A percentile compares a stretch with the other conserved stretches of the same genome.
Evolutionary conservation across 371 early-diverging fungal species (phyloP).

Genomic region (Rhizopus microsporus): DNA sequence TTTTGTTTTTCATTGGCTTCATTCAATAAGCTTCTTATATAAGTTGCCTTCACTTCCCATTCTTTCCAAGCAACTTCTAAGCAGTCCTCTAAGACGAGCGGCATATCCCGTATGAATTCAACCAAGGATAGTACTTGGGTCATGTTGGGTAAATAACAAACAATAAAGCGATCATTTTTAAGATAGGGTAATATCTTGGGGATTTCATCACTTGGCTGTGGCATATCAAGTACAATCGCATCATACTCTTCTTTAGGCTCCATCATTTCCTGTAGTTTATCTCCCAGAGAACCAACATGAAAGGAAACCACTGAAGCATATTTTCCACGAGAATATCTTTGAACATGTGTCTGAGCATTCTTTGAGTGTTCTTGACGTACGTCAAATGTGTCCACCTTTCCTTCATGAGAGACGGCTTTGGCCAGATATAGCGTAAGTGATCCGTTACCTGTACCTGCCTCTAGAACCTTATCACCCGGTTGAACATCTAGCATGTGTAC

Average conservation of each 20-base stretch:
- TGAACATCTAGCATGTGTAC: slow-evolving; percentile 63
- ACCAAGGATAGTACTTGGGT: slow-evolving; percentile 70
- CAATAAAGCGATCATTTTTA: slow-evolving; percentile 65
- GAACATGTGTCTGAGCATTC: slow-evolving; percentile 59
- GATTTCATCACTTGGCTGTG: slow-evolving; percentile 59
- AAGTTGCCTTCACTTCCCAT: slow-evolving; percentile 69
- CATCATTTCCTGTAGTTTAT: slow-evolving; percentile 19
- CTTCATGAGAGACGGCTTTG: slow-evolving; percentile 53
- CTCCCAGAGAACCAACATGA: slow-evolving; percentile 52
- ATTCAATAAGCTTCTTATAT: slow-evolving; percentile 52
- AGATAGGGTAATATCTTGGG: slow-evolving; percentile 47
- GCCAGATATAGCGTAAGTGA: slow-evolving; percentile 71
- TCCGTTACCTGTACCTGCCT: slow-evolving; percentile 81
- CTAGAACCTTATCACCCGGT: slow-evolving; percentile 66
- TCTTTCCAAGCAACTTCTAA: slow-evolving; percentile 71
- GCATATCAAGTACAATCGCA: slow-evolving; percentile 73
- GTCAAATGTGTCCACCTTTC: slow-evolving; percentile 66
- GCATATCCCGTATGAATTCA: slow-evolving; percentile 46
- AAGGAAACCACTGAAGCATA: slow-evolving; percentile 53
- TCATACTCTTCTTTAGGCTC: slow-evolving; percentile 48
- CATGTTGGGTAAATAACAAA: slow-evolving; percentile 78
- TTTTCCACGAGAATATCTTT: slow-evolving; percentile 58
- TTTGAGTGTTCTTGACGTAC: slow-evolving; percentile 47
- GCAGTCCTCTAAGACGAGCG: slow-evolving; percentile 59
- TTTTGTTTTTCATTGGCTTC: slow-evolving; percentile 12